Percentiles rank a stretch among this genome's conserved stretches.
phyloP scores from a whole-genome alignment of 371 early-diverging fungal species.

The Lichtheimia ramosa region DNA sequence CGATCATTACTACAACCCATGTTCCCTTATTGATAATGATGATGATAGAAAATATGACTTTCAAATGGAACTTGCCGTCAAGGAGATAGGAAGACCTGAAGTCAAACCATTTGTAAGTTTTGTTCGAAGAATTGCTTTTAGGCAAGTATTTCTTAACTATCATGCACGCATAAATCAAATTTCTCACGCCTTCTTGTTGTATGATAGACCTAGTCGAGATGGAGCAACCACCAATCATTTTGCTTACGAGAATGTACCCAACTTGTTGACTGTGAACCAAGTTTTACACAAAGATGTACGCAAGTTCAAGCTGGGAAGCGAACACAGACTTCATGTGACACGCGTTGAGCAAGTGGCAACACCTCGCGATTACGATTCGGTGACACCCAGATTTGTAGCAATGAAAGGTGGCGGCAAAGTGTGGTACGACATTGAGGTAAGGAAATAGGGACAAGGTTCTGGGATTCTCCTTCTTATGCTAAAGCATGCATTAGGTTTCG shows the following conservation, averaged over 20 bases:
- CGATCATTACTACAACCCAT: background rate
- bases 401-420: constrained; percentile 24
- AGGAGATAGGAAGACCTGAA: constrained; percentile 26
- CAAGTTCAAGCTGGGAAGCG: constrained; percentile 20
- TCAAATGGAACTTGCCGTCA: constrained; percentile 23
- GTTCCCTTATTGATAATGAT: background rate
- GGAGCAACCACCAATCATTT: background rate
- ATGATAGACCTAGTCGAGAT: background rate
- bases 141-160: constrained; percentile 18
- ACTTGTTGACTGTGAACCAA: constrained; percentile 28
- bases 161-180: no score
- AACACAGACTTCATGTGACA: constrained; percentile 35
- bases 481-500: background rate
- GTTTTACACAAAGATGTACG: constrained; percentile 29
- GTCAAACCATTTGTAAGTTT: constrained; percentile 46
- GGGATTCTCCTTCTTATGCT: no score
- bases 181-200: background rate
- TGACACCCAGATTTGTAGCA: constrained; percentile 19
- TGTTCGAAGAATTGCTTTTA: constrained; percentile 35
- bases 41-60: constrained; percentile 40
- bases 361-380: background rate
- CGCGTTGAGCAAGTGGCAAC: constrained; percentile 28
- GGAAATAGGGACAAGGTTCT: background rate
- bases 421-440: constrained; percentile 39
- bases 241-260: constrained; percentile 31